Evolutionary conservation across 768 basidiomycete genomes (phyloP).

Genomic region (Pleurotus eryngii): DNA sequence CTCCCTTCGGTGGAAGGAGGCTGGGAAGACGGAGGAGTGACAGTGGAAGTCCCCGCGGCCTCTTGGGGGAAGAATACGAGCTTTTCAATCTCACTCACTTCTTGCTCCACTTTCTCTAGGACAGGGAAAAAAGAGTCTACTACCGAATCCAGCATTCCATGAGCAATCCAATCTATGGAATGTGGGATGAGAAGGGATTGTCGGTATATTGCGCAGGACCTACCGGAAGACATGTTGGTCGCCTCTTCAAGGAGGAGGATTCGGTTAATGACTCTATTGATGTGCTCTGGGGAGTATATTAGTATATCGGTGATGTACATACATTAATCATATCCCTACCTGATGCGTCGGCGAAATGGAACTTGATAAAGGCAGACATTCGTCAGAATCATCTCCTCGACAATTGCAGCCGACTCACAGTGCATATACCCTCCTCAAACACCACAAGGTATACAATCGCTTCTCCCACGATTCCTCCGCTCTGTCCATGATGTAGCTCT

Average conservation of each 20-base stretch:
- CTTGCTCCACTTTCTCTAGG: constrained; percentile 74
- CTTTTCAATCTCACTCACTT: constrained; percentile 75
- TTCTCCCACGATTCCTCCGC: constrained; percentile 53
- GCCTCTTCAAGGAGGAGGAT: constrained; percentile 61
- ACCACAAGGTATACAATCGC: constrained; percentile 88
- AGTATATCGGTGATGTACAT: too few relatives aligned
- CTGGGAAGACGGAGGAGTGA: too few relatives aligned
- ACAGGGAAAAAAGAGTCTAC: constrained; percentile 93
- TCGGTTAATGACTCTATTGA: constrained; percentile 68
- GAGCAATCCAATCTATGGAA: constrained; percentile 84
- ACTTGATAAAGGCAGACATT: constrained; percentile 42
- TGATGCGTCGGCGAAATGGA: constrained; percentile 87
- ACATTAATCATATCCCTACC: constrained; percentile 30
- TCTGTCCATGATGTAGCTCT: constrained; percentile 19
- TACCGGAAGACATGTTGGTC: constrained; percentile 71
- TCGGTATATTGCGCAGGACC: constrained; percentile 20
- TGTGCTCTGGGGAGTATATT: constrained; percentile 56
- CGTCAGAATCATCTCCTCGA: background rate
- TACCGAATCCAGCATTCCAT: constrained; percentile 87
- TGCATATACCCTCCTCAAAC: constrained; percentile 83
- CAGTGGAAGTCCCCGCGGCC: background rate
- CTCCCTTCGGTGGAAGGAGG: background rate
- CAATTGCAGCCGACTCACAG: constrained; percentile 38
- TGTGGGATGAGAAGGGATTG: background rate
- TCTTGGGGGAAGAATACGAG: constrained; percentile 45